These are phyloP conservation scores for Dioscorea dumetorum DNA, from an alignment of 106 monocot genomes.

Conservation along the genomic window DNA sequence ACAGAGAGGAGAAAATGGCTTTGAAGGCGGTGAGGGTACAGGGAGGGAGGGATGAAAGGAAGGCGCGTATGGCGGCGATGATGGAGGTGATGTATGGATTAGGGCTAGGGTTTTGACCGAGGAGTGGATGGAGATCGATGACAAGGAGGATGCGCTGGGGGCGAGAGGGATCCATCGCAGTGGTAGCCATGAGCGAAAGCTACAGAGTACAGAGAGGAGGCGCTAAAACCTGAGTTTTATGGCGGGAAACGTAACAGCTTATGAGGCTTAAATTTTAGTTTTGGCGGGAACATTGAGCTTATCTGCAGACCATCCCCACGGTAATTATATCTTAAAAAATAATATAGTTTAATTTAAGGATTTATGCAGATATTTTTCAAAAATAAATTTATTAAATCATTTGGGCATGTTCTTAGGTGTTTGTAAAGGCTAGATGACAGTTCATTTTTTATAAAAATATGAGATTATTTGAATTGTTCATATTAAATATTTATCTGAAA, in stretches of 20 bases:
- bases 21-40: slow-evolving; percentile 37
- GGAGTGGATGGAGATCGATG: slow-evolving; percentile 56
- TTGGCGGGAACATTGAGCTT: background rate
- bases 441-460: too few relatives aligned
- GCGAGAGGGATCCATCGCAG: background rate
- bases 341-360: too few relatives aligned
- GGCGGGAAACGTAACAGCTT: background rate
- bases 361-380: too few relatives aligned
- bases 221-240: background rate
- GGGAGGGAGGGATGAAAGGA: slow-evolving; percentile 40
- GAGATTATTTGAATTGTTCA: too few relatives aligned
- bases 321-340: too few relatives aligned
- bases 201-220: background rate
- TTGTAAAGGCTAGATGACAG: too few relatives aligned
- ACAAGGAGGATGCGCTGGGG: slow-evolving; percentile 52
- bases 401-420: too few relatives aligned
- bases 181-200: background rate
- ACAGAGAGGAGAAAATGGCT: slow-evolving; percentile 74
- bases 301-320: too few relatives aligned
- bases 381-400: too few relatives aligned
- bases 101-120: slow-evolving; percentile 15
- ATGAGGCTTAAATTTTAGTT: background rate
- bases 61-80: slow-evolving; percentile 14
- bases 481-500: too few relatives aligned
- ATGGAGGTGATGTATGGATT: slow-evolving; percentile 13